Evolutionary conservation across 2,329 filamentous ascomycete genomes (phyloP), one percentile per base, ranked within the genome.

Genomic region (Orbilia ellipsospora): DNA sequence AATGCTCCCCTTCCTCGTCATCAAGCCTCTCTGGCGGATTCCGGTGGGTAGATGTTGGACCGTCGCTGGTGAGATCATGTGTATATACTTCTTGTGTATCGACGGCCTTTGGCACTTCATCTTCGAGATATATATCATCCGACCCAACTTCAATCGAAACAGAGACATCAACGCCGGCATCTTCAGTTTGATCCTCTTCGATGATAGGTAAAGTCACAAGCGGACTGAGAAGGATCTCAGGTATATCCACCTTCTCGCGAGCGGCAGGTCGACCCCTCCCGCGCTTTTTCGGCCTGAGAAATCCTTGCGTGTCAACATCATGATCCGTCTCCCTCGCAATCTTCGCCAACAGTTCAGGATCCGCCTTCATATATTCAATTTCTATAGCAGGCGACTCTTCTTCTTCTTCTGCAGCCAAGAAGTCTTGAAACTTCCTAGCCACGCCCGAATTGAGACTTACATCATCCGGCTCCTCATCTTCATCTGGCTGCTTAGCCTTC

Each of bases 391-490:
- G 15, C 18, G 4, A 2, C 15, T 10, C 48, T 12, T 51, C 48
- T 12, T 51, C 48, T 18, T 51, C 48, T 12, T 10, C 15, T 10
- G 18, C 18, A 12, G 4, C 15, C 12, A 51, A 12, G n/a, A 51
- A 51, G 18, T 51, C 18, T 4, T 12, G 15, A 4, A 51, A 51
- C 48, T 23, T 16, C 18, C 48, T 51, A 2, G 5, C 20, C 20
- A 52, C 50, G n/a, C 20, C 20, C n/a, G 50, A 52, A 23, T 52
- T 26, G 26, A 52, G 6, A 23, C 52, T 56, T 2, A 31, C 23
- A n/a, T 56, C 52, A 10, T 56, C 52, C 52, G 23, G 23, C 8
- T 56, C 52, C 13, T n/a, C 13, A 16, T 56, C 52, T 18, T 36
- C 23, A 10, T 56, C 52, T 26, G 8, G 3, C 8, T 56, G 26